Evolutionary conservation across 352 stramenopile species (phyloP).

Genomic region (Globisporangium camurandrum): DNA sequence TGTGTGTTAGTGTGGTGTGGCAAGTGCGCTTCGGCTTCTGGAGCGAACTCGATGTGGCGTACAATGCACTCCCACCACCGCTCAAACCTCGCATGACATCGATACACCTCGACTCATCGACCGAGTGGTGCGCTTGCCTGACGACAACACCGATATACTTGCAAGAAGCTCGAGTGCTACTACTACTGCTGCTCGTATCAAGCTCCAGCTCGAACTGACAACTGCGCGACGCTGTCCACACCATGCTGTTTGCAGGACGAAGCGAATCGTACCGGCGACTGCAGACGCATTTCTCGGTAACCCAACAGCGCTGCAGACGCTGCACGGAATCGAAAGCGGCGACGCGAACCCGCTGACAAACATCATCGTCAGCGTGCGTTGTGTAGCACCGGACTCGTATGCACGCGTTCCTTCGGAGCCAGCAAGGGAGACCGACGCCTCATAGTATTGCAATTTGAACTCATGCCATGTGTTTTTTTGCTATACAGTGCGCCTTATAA

Average conservation of each 20-base stretch:
- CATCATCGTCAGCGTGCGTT: slow-evolving; percentile 53
- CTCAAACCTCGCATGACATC: slow-evolving; percentile 39
- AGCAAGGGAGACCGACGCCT: too few species aligned
- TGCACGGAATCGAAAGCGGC: slow-evolving; percentile 16
- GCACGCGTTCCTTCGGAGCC: too few species aligned
- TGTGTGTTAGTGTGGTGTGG: slow-evolving; percentile 16
- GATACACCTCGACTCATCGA: slow-evolving; percentile 14
- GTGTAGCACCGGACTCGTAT: too few species aligned
- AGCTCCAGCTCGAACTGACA: too few species aligned
- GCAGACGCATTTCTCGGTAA: slow-evolving; percentile 47
- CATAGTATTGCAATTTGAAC: too few species aligned
- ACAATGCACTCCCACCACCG: slow-evolving; percentile 24
- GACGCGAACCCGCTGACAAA: slow-evolving; percentile 24
- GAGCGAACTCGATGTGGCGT: slow-evolving; percentile 44
- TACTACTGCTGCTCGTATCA: too few species aligned
- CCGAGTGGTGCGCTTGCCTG: slow-evolving; percentile 32
- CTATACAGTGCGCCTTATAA: too few species aligned
- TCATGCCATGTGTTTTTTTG: too few species aligned
- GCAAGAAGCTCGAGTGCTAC: too few species aligned
- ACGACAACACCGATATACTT: too few species aligned
- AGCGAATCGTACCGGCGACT: slow-evolving; percentile 24
- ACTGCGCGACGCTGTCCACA: neutral
- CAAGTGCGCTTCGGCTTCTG: slow-evolving; percentile 54
- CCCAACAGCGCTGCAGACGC: slow-evolving; percentile 15
- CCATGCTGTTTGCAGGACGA: slow-evolving; percentile 17